These are phyloP conservation scores for Rhododendron molle DNA, from an alignment of 148 eudicot genomes.

Conservation along the genomic window DNA sequence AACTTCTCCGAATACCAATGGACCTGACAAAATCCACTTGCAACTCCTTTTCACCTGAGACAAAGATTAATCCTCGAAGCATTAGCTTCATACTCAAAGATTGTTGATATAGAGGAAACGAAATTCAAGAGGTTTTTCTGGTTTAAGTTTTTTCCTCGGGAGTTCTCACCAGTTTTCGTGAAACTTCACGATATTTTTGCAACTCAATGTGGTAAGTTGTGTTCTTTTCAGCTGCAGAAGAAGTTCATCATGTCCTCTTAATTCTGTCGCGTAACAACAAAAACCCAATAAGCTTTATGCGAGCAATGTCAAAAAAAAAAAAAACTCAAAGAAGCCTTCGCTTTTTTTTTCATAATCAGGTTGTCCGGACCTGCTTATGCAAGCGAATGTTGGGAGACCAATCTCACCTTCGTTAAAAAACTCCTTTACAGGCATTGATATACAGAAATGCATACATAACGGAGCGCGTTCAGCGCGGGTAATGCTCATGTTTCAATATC, in stretches of 20 bases:
- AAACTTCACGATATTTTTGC: not conserved
- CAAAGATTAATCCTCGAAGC: not conserved
- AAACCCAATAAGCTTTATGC: not conserved
- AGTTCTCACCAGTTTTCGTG: not conserved
- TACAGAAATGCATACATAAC: not conserved
- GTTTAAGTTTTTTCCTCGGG: not conserved
- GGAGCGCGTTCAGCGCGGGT: not conserved
- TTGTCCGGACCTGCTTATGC: too few relatives aligned
- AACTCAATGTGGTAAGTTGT: not conserved
- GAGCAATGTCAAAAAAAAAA: not conserved
- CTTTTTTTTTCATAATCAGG: too few relatives aligned
- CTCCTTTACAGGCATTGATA: not conserved
- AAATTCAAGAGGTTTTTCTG: not conserved
- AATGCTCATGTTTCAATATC: not conserved
- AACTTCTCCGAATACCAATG: not conserved
- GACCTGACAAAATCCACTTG: not conserved
- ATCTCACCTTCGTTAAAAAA: not conserved
- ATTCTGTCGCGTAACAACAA: conserved; percentile 1
- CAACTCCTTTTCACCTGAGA: conserved; percentile 3
- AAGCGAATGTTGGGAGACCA: not conserved
- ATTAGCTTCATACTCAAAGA: not conserved
- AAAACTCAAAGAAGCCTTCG: not conserved
- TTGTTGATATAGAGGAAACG: not conserved
- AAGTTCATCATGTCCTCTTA: not conserved
- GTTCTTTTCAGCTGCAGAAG: not conserved